Evolutionary conservation across 129 eudicot species (phyloP).

Genomic region (Logfia minima): DNA sequence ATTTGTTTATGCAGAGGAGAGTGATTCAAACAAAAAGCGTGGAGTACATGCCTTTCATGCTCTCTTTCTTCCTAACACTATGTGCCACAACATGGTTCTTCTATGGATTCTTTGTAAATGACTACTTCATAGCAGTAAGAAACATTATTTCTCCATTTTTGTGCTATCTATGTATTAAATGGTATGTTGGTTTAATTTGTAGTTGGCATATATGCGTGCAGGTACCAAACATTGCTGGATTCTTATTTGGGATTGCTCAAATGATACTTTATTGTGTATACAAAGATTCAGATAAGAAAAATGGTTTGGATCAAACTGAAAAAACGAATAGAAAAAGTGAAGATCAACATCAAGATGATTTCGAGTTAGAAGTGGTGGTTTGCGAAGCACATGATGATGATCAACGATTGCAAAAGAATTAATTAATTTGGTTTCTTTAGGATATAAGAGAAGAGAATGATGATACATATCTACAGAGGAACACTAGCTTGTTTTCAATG

Average conservation of each 20-base stretch:
- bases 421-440: slow-evolving; percentile 11
- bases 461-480: slow-evolving; percentile 2
- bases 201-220: slow-evolving; percentile 3
- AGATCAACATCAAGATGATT: background rate
- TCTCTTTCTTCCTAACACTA: slow-evolving; percentile 59
- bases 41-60: slow-evolving; percentile 69
- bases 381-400: background rate
- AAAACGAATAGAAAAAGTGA: slow-evolving; percentile 7
- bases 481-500: slow-evolving; percentile 5
- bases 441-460: slow-evolving; percentile 12
- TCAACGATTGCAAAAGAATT: background rate
- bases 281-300: slow-evolving; percentile 43
- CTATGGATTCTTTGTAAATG: slow-evolving; percentile 60
- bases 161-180: background rate
- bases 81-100: slow-evolving; percentile 76
- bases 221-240: slow-evolving; percentile 68
- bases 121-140: slow-evolving; percentile 55
- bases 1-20: slow-evolving; percentile 42
- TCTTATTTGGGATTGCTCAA: slow-evolving; percentile 57
- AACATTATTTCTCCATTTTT: background rate
- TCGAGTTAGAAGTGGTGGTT: slow-evolving; percentile 28
- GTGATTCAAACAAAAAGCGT: slow-evolving; percentile 71
- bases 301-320: background rate
- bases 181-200: no score
- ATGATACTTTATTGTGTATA: slow-evolving; percentile 56